Evolutionary conservation across 208 protist genomes (phyloP).

Genomic region (Leishmania lainsoni): DNA sequence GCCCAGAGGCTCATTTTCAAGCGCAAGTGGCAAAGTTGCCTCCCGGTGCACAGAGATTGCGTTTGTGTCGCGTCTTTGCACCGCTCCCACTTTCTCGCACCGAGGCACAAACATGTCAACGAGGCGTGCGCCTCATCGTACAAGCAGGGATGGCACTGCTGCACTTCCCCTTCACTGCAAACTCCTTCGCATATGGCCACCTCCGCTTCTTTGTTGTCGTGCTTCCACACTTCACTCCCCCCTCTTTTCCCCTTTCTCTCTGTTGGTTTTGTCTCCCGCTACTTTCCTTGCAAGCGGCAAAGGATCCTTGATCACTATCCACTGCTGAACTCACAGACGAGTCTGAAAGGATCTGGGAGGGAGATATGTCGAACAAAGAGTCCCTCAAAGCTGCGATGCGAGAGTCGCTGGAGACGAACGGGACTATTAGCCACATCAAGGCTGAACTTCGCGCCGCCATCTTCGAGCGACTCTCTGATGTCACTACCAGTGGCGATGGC

Average conservation of each 20-base stretch:
- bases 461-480: constrained; percentile 77
- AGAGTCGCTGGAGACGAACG: constrained; percentile 81
- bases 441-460: constrained; percentile 89
- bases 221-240: background rate
- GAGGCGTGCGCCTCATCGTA: background rate
- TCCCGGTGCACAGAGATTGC: background rate
- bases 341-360: background rate
- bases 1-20: background rate
- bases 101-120: background rate
- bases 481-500: constrained; percentile 25
- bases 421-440: constrained; percentile 87
- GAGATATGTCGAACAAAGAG: constrained; percentile 63
- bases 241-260: background rate
- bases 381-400: constrained; percentile 87
- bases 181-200: background rate
- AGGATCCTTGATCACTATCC: constrained; percentile 1
- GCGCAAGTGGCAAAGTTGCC: background rate
- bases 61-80: background rate
- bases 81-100: background rate
- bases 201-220: background rate
- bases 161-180: background rate
- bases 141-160: background rate
- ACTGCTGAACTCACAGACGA: background rate
- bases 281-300: background rate
- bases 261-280: background rate